These are phyloP conservation scores for Trichosporon faecale DNA, from an alignment of 1,284 basidiomycete genomes.

Conservation along the genomic window DNA sequence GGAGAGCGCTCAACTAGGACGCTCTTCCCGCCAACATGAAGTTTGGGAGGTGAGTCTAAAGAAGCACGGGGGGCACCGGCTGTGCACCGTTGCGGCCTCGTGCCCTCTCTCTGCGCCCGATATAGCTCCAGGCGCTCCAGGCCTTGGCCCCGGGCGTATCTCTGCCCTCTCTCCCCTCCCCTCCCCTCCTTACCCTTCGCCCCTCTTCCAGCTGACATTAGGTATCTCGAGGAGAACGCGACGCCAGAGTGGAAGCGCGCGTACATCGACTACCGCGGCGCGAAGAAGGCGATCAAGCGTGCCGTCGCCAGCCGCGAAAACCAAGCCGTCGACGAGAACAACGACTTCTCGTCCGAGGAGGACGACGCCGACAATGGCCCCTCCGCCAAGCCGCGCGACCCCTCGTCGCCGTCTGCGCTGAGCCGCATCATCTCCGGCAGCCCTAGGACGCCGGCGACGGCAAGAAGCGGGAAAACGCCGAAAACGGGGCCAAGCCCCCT, in stretches of 20 bases:
- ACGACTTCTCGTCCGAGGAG: conserved; percentile 40
- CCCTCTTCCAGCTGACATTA: conserved; percentile 16
- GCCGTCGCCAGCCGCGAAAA: conserved; percentile 35
- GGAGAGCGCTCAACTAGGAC: background rate
- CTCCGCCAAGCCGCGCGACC: background rate
- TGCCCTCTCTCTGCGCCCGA: no score
- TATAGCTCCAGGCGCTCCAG: no score
- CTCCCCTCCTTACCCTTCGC: no score
- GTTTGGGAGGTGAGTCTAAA: conserved; percentile 31
- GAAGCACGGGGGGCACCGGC: background rate
- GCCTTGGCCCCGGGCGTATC: no score
- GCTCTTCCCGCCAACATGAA: conserved; percentile 25
- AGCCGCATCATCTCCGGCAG: background rate
- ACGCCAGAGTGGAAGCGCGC: conserved; percentile 53
- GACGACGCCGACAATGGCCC: conserved; percentile 49
- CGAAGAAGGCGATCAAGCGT: conserved; percentile 52
- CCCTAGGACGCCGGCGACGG: background rate
- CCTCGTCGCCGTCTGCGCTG: background rate
- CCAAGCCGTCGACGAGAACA: conserved; percentile 23
- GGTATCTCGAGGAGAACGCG: conserved; percentile 49
- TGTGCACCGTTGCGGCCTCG: background rate
- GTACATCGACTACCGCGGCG: conserved; percentile 52
- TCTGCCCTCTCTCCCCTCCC: no score
- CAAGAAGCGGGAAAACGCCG: background rate
- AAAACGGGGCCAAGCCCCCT: background rate